phyloP scores from a whole-genome alignment of 306 rosid species.

The Sphenostylis stenocarpa region DNA sequence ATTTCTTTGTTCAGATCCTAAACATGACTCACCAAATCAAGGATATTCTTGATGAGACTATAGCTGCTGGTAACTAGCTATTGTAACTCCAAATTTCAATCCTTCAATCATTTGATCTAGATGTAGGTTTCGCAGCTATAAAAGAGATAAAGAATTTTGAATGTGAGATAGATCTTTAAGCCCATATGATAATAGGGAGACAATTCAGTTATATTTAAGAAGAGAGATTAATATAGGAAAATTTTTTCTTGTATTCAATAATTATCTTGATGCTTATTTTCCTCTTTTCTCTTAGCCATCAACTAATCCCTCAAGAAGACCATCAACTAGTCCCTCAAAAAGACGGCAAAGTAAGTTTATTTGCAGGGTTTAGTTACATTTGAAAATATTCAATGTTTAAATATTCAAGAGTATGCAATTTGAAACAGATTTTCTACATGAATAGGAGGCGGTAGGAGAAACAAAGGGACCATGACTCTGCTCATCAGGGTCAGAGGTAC shows the following conservation, averaged over 20 bases:
- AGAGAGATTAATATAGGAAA: neutral
- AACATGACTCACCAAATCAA: slow-evolving; percentile 83
- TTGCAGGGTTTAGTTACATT: neutral
- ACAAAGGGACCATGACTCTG: neutral
- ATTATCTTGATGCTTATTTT: slow-evolving; percentile 17
- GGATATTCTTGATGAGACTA: slow-evolving; percentile 75
- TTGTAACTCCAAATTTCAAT: neutral
- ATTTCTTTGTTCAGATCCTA: slow-evolving; percentile 90
- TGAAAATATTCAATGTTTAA: neutral
- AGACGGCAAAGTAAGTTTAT: slow-evolving; percentile 32
- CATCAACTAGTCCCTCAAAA: slow-evolving; percentile 26
- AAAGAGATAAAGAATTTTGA: neutral
- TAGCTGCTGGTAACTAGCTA: slow-evolving; percentile 58
- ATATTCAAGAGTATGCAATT: slow-evolving; percentile 36
- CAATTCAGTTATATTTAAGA: neutral
- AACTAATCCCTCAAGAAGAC: slow-evolving; percentile 31
- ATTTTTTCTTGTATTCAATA: neutral
- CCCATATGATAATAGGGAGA: neutral
- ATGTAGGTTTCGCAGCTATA: neutral
- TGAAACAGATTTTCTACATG: slow-evolving; percentile 33
- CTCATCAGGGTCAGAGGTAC: no score
- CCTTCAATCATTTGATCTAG: neutral
- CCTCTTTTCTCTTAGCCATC: neutral
- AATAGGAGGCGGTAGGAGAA: neutral
- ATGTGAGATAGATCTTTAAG: neutral